These are phyloP conservation scores for bread wheat (Triticum aestivum) DNA, from an alignment of 176 grass and related monocot species.

Conservation along the genomic window DNA sequence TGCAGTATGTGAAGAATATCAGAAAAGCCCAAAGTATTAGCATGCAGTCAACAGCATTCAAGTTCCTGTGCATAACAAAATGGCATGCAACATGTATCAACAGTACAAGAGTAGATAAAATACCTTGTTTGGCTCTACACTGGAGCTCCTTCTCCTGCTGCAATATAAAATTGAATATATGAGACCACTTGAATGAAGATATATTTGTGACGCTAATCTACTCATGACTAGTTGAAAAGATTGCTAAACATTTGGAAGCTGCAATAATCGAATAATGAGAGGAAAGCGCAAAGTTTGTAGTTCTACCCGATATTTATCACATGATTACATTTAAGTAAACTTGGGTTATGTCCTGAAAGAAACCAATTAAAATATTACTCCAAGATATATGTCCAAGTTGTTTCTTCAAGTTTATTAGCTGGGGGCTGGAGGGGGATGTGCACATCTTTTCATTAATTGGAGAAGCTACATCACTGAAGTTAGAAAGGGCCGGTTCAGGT, in stretches of 20 bases:
- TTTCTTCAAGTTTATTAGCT: neutral
- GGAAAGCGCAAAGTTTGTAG: neutral
- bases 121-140: constrained; percentile 46
- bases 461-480: neutral
- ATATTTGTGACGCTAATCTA: neutral
- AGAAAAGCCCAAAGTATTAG: neutral
- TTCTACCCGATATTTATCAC: neutral
- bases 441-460: neutral
- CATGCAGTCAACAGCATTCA: neutral
- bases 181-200: constrained; percentile 7
- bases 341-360: neutral
- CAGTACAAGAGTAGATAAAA: constrained; percentile 1
- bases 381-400: neutral
- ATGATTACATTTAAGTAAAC: neutral
- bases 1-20: constrained; percentile 11
- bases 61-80: constrained; percentile 16
- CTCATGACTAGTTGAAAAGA: constrained; percentile 16
- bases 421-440: neutral
- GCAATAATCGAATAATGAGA: neutral
- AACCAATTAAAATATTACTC: neutral
- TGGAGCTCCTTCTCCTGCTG: constrained; percentile 49
- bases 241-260: constrained; percentile 1
- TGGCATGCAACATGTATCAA: neutral
- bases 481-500: neutral
- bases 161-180: constrained; percentile 22